phyloP scores from a whole-genome alignment of 345 rosid genomes.

The Eucalyptus decipiens region DNA sequence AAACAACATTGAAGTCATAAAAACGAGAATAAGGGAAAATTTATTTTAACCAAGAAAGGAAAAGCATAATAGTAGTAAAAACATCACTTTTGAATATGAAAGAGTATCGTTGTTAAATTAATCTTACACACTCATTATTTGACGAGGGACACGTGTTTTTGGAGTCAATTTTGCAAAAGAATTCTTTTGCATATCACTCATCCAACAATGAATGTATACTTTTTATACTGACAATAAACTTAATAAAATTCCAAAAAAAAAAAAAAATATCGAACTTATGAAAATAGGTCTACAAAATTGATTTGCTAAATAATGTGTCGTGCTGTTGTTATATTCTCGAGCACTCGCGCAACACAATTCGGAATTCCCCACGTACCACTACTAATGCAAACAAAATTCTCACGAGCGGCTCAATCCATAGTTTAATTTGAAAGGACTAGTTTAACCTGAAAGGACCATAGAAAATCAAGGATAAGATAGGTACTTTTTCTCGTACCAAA shows the following conservation, averaged over 20 bases:
- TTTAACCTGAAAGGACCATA: background rate
- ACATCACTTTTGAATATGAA: background rate
- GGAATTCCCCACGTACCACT: too few relatives aligned
- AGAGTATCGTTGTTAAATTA: fast-evolving
- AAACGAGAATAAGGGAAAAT: too few relatives aligned
- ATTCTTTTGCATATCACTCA: fast-evolving
- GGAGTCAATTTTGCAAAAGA: background rate
- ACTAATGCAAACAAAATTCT: background rate
- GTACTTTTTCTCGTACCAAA: background rate
- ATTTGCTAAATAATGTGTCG: background rate
- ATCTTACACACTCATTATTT: background rate
- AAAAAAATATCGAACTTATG: background rate
- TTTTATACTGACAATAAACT: fast-evolving
- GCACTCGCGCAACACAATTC: too few relatives aligned
- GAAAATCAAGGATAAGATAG: background rate
- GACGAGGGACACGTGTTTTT: background rate
- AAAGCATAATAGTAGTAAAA: background rate
- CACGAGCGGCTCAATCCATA: background rate
- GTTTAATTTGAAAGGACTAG: too few relatives aligned
- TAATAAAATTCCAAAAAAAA: fast-evolving
- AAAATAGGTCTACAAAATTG: too few relatives aligned
- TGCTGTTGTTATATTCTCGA: too few relatives aligned
- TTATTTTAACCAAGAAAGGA: background rate
- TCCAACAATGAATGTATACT: background rate
- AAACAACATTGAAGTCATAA: background rate